A percentile compares a stretch with the other conserved stretches of the same genome.
These are phyloP conservation scores for Beta macrorhiza DNA, from an alignment of 179 eudicot genomes.

Conservation along the genomic window DNA sequence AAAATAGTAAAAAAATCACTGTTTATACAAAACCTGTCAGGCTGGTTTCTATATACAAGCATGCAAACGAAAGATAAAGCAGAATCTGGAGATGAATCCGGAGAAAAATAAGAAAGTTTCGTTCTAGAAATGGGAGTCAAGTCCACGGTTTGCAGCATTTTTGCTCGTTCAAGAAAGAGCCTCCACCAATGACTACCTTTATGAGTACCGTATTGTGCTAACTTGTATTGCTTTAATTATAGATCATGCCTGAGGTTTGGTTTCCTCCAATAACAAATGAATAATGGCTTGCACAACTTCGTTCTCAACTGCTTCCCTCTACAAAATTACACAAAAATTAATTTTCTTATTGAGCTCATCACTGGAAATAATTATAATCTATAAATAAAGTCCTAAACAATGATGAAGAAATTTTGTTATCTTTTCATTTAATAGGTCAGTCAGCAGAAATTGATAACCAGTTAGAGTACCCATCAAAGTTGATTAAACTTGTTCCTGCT, in stretches of 20 bases:
- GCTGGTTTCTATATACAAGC: no score
- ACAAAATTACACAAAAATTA: slow-evolving; percentile 15
- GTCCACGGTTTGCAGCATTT: background rate
- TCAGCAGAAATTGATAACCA: background rate
- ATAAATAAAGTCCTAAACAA: background rate
- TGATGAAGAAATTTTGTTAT: background rate
- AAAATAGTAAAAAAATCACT: background rate
- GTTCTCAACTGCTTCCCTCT: slow-evolving; percentile 56
- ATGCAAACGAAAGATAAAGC: no score
- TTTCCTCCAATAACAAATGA: slow-evolving; percentile 80
- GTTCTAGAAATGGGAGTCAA: no score
- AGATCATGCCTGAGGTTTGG: slow-evolving; percentile 42
- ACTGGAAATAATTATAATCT: background rate
- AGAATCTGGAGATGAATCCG: no score
- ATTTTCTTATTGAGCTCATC: background rate
- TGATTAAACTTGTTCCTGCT: background rate
- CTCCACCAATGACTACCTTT: no score
- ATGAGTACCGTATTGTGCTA: background rate
- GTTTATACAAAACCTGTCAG: no score
- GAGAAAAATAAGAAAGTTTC: no score
- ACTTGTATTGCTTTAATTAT: slow-evolving; percentile 17
- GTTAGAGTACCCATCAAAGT: background rate
- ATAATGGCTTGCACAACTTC: slow-evolving; percentile 78
- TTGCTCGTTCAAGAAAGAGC: no score
- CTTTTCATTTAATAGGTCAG: background rate